phyloP scores from a whole-genome alignment of 306 rosid genomes.

The Vigna mungo region DNA sequence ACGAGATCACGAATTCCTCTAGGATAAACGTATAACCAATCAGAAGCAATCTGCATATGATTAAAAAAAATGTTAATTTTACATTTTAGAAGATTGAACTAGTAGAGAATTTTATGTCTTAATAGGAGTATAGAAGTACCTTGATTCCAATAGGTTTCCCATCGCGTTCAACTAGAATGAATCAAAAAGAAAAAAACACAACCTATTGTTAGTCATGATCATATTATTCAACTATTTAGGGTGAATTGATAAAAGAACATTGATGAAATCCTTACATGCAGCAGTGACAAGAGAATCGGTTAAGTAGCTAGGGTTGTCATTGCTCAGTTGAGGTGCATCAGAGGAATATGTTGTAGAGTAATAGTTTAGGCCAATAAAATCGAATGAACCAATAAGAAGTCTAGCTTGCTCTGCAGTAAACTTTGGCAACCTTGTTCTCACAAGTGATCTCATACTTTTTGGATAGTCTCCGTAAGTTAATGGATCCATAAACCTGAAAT shows the following conservation, averaged over 20 bases:
- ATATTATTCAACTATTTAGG: background rate
- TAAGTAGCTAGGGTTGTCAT: constrained; percentile 25
- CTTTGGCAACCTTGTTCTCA: constrained; percentile 55
- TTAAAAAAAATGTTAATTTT: background rate
- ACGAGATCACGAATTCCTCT: constrained; percentile 52
- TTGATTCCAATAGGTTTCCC: constrained; percentile 31
- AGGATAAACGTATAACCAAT: constrained; percentile 56
- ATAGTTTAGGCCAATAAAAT: constrained; percentile 67
- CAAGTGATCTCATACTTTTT: constrained; percentile 50
- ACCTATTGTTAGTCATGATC: background rate
- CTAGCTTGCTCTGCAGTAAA: constrained; percentile 46
- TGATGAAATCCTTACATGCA: constrained; percentile 29
- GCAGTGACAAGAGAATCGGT: constrained; percentile 43
- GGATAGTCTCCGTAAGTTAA: constrained; percentile 65
- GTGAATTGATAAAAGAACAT: background rate
- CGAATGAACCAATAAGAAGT: constrained; percentile 54
- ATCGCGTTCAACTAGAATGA: constrained; percentile 27
- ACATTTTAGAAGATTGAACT: background rate
- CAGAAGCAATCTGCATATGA: constrained; percentile 51
- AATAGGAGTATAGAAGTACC: constrained; percentile 2
- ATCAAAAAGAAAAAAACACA: background rate
- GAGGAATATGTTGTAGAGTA: constrained; percentile 54
- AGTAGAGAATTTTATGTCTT: background rate
- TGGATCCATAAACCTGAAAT: constrained; percentile 60
- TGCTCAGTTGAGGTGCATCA: constrained; percentile 27